phyloP scores from a whole-genome alignment of 768 basidiomycete species.

The Floccularia luteovirens region DNA sequence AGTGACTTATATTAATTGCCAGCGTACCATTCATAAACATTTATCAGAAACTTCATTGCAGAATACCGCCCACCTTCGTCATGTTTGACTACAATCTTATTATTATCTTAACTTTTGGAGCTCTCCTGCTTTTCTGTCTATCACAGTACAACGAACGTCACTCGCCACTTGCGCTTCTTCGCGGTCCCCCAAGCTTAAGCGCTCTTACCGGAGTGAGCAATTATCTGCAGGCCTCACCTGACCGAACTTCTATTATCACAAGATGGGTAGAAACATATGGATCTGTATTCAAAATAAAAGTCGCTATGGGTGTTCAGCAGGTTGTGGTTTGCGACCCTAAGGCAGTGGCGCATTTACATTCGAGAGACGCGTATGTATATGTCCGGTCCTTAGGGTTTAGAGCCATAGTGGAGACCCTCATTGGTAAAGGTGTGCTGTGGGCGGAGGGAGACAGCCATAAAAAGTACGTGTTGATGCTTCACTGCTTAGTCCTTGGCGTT shows the following conservation, averaged over 20 bases:
- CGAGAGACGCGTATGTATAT: constrained; percentile 19
- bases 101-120: too few species aligned
- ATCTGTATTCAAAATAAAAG: constrained; percentile 11
- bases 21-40: too few species aligned
- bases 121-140: not conserved
- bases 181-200: constrained; percentile 9
- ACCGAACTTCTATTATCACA: constrained; percentile 13
- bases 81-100: too few species aligned
- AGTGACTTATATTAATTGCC: too few species aligned
- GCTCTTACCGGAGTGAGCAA: constrained; percentile 7
- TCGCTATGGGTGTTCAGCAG: constrained; percentile 10
- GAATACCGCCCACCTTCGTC: too few species aligned
- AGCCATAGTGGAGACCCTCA: constrained; percentile 14
- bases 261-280: constrained; percentile 18
- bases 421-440: constrained; percentile 29
- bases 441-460: constrained; percentile 35
- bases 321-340: constrained; percentile 19
- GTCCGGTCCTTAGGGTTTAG: constrained; percentile 15
- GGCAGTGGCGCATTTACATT: constrained; percentile 14
- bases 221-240: constrained; percentile 1
- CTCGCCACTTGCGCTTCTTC: constrained; percentile 3
- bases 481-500: not conserved
- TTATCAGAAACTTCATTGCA: too few species aligned
- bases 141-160: not conserved
- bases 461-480: constrained; percentile 16